These are phyloP conservation scores for Arthrocladium fulminans DNA, from an alignment of 2,329 filamentous ascomycete genomes.

Conservation along the genomic window DNA sequence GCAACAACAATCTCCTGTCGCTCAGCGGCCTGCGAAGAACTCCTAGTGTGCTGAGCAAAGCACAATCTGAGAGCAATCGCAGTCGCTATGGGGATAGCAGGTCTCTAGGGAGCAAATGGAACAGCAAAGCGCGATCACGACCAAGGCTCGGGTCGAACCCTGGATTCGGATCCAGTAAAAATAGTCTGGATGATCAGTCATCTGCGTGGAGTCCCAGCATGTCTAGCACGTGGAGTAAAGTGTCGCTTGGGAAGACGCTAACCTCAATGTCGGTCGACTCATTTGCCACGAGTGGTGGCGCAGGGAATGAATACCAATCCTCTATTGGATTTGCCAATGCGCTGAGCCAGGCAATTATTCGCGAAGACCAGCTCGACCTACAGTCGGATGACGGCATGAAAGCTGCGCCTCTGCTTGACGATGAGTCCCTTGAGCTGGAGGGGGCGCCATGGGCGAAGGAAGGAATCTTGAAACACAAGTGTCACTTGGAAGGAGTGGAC, in stretches of 20 bases:
- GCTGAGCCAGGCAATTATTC: slow-evolving; percentile 89
- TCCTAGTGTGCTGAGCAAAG: slow-evolving; percentile 86
- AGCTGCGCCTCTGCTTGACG: slow-evolving; percentile 65
- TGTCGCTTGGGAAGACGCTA: slow-evolving; percentile 82
- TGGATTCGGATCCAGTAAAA: slow-evolving; percentile 80
- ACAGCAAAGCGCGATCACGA: slow-evolving; percentile 75
- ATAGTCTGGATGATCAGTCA: slow-evolving; percentile 82
- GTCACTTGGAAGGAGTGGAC: slow-evolving; percentile 82
- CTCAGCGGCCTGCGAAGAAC: slow-evolving; percentile 71
- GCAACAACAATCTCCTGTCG: slow-evolving; percentile 59
- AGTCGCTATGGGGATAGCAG: slow-evolving; percentile 59
- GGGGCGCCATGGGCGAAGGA: slow-evolving; percentile 99
- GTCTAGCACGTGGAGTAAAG: slow-evolving; percentile 93
- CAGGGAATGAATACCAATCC: slow-evolving; percentile 68
- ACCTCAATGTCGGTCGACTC: slow-evolving; percentile 90
- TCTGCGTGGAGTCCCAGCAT: slow-evolving; percentile 85
- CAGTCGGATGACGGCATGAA: slow-evolving; percentile 53
- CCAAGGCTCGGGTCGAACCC: slow-evolving; percentile 66
- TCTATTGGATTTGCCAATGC: slow-evolving; percentile 97
- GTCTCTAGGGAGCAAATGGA: slow-evolving; percentile 62
- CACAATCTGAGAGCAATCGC: slow-evolving; percentile 72
- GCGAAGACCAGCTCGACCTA: slow-evolving; percentile 61
- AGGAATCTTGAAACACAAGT: slow-evolving; percentile 90
- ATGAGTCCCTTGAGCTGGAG: slow-evolving; percentile 81
- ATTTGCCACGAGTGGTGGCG: slow-evolving; percentile 62